Evolutionary conservation across 768 basidiomycete species (phyloP).

Genomic region (Tricholoma sp.): DNA sequence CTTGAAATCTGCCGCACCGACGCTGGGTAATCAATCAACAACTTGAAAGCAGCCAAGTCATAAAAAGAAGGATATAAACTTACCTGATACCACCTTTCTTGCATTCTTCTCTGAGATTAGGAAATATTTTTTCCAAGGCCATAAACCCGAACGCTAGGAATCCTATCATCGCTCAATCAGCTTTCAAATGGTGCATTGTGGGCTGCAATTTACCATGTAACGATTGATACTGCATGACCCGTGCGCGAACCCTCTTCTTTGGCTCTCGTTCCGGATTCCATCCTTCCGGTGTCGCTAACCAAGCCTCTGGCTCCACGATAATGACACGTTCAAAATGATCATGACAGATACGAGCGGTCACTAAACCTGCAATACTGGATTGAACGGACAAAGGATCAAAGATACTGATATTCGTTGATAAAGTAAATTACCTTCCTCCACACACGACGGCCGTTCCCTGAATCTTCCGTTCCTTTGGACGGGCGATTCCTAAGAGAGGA

Average conservation of each 20-base stretch:
- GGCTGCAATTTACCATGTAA: constrained; percentile 11
- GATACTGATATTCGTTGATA: background rate
- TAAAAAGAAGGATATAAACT: background rate
- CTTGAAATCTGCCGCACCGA: constrained; percentile 14
- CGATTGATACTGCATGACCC: constrained; percentile 22
- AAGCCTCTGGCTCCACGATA: constrained; percentile 28
- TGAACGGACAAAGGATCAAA: background rate
- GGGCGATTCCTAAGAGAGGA: background rate
- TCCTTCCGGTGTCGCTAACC: constrained; percentile 18
- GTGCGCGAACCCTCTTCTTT: constrained; percentile 11
- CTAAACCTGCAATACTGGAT: constrained; percentile 25
- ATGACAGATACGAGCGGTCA: constrained; percentile 26
- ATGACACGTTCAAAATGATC: constrained; percentile 28
- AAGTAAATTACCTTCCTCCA: background rate
- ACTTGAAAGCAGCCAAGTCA: background rate
- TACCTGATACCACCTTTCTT: background rate
- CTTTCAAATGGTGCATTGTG: background rate
- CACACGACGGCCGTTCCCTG: background rate
- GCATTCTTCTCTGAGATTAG: background rate
- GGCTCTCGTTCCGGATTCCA: constrained; percentile 14
- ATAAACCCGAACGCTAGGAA: background rate
- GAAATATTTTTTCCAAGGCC: background rate
- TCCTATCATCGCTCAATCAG: background rate
- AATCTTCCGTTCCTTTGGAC: background rate
- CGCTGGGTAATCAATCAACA: background rate